Conservation (phyloP, 768 basidiomycete species). For the Lyophyllum semitale region DNA sequence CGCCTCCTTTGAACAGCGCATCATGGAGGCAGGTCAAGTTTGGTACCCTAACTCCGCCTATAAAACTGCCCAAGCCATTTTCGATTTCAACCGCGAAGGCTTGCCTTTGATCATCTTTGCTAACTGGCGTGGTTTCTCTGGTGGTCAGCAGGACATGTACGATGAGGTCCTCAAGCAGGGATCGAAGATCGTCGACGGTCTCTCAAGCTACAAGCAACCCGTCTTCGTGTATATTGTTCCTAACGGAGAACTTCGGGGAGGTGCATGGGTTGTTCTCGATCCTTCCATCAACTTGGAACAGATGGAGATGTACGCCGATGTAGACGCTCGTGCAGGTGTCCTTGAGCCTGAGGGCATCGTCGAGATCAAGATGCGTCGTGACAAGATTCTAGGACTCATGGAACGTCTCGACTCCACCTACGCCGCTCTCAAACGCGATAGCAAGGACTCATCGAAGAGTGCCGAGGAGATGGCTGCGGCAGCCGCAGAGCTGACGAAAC, state of each 20-base stretch:
- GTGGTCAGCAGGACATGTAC: constrained; percentile 99
- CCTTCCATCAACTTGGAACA: constrained; percentile 95
- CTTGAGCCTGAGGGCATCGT: constrained; percentile 96
- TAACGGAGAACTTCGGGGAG: constrained; percentile 97
- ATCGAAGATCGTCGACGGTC: constrained; percentile 97
- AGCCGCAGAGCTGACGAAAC: constrained; percentile 63
- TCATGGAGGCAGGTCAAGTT: constrained; percentile 99
- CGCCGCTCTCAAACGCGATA: constrained; percentile 76
- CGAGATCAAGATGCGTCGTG: constrained; percentile 97
- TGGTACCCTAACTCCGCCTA: constrained; percentile 99
- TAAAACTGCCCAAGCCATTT: constrained; percentile 99
- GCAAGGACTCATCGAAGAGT: constrained; percentile 71
- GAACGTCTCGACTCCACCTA: constrained; percentile 89
- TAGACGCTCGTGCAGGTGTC: constrained; percentile 94
- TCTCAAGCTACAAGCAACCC: constrained; percentile 95
- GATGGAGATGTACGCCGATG: constrained; percentile 99
- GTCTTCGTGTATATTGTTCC: constrained; percentile 98
- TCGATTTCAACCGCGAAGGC: constrained; percentile 97
- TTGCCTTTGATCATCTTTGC: constrained; percentile 98
- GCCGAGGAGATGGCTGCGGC: constrained; percentile 76
- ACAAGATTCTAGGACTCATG: constrained; percentile 90
- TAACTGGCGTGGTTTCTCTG: constrained; percentile 99
- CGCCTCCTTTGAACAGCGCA: constrained; percentile 92
- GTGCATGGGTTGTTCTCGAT: constrained; percentile 99
- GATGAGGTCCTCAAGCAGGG: constrained; percentile 97